Evolutionary conservation across 1,139 yeast species (phyloP).

Genomic region (Magnusiomyces starmeri): DNA sequence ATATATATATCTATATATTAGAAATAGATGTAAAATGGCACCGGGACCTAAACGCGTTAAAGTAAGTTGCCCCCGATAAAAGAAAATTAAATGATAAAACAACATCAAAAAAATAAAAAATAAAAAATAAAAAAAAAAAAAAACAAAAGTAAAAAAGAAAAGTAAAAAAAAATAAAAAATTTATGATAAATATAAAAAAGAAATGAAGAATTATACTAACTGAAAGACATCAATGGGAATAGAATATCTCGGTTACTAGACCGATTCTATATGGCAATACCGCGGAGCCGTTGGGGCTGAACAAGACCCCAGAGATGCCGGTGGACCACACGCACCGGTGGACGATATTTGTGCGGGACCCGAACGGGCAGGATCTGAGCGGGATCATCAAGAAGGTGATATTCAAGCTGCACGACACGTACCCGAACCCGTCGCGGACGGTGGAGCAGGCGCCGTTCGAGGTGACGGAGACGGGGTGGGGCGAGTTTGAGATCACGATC

Average conservation of each 20-base stretch:
- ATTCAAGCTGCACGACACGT: constrained; percentile 91
- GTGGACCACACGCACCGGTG: constrained; percentile 90
- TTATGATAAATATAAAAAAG: neutral
- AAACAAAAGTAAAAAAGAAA: too few relatives aligned
- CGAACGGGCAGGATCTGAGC: constrained; percentile 65
- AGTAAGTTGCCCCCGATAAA: constrained; percentile 5
- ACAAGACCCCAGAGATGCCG: constrained; percentile 64
- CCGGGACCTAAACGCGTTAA: constrained; percentile 15
- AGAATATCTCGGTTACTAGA: constrained; percentile 72
- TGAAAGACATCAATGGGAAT: neutral
- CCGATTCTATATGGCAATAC: constrained; percentile 86
- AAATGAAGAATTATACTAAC: neutral
- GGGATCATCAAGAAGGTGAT: constrained; percentile 84
- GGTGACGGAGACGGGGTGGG: constrained; percentile 98
- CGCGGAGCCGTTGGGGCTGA: constrained; percentile 62
- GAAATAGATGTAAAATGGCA: constrained; percentile 10
- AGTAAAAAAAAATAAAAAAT: too few relatives aligned
- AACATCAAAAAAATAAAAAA: neutral
- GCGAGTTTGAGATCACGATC: constrained; percentile 89
- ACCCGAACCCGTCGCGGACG: constrained; percentile 74
- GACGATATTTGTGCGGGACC: constrained; percentile 90
- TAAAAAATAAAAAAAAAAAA: neutral
- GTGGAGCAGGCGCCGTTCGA: constrained; percentile 89
- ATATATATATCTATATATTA: neutral
- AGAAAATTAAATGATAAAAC: too few relatives aligned